Base-by-base conservation (phyloP, 805 yeast species). In the Sungouiella thailandica region DNA sequence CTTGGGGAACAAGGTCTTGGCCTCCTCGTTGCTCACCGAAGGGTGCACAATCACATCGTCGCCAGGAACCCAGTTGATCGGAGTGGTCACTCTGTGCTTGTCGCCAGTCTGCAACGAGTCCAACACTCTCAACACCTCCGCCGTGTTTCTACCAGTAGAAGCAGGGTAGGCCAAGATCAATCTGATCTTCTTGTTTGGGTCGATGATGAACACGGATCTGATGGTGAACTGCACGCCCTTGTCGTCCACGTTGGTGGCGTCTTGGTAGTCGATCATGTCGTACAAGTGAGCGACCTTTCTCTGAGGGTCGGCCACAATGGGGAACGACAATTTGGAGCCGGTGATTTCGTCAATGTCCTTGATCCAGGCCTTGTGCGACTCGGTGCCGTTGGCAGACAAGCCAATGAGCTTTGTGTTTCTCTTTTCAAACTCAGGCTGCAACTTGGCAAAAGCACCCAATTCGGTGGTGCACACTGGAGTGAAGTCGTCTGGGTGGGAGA, bases 381-480 rank as follows among this genome's bases (percentile, higher is more conserved):
- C 83, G 43, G 86, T 71, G 49, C 76, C 80, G 62, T 88, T 89
- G 41, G 95, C 90, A 35, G 95, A 83, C 49, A 88, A 70, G 43
- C 96, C 97, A 62, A 88, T 83, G 62, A 88, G 74, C 70, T 88
- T 87, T 58, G 82, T 84, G 56, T 78, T 77, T 72, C 96, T 79
- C 65, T 81, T 71, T 55, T 80, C 78, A 53, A 88, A 88, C 62
- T 88, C 96, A 35, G 88, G 86, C 69, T 86, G 84, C 65, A 87
- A 76, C 52, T 79, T 75, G 44, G 96, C 88, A 53, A 88, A 89
- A 14, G 95, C 96, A 49, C 96, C 96, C 56, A 88, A 74, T 70
- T 88, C 97, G 37, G 96, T 88, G 54, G 96, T 89, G 65, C 97
- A 88, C 36, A 88, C 96, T 30, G 97, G 97, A 13, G 97, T 88